Percentiles rank a stretch among this genome's conserved stretches.
These are phyloP conservation scores for Hericium coralloides DNA, from an alignment of 768 basidiomycete species.

Conservation along the genomic window DNA sequence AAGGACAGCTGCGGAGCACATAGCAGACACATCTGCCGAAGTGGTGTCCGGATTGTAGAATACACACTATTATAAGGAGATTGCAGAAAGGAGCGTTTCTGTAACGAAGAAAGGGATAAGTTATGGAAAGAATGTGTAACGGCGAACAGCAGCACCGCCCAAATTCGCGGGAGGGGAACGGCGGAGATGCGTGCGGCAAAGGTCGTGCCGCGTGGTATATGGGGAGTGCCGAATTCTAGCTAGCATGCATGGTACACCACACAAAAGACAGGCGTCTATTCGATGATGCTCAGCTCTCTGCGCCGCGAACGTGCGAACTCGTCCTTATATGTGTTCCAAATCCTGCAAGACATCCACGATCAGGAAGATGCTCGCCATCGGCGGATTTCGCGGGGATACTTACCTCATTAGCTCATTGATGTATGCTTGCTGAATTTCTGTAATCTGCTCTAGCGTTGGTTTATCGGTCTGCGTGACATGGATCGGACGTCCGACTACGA, in stretches of 20 bases:
- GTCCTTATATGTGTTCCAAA: slow-evolving; percentile 96
- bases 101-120: neutral
- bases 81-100: neutral
- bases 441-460: slow-evolving; percentile 75
- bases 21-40: too few relatives aligned
- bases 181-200: too few relatives aligned
- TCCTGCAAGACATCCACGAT: slow-evolving; percentile 36
- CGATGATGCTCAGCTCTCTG: slow-evolving; percentile 71
- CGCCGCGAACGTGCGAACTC: slow-evolving; percentile 79
- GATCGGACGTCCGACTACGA: slow-evolving; percentile 81
- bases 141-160: neutral
- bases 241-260: too few relatives aligned
- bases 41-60: too few relatives aligned
- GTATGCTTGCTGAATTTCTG: slow-evolving; percentile 72
- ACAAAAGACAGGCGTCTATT: slow-evolving; percentile 28
- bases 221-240: too few relatives aligned
- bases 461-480: slow-evolving; percentile 66
- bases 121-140: neutral
- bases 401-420: slow-evolving; percentile 89
- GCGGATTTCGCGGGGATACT: slow-evolving; percentile 18
- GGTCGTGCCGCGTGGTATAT: too few relatives aligned
- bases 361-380: neutral
- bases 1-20: too few relatives aligned
- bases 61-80: too few relatives aligned
- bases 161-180: neutral